Conservation (phyloP, 495 filamentous ascomycete genomes). For the Mytilinidion resinicola region DNA sequence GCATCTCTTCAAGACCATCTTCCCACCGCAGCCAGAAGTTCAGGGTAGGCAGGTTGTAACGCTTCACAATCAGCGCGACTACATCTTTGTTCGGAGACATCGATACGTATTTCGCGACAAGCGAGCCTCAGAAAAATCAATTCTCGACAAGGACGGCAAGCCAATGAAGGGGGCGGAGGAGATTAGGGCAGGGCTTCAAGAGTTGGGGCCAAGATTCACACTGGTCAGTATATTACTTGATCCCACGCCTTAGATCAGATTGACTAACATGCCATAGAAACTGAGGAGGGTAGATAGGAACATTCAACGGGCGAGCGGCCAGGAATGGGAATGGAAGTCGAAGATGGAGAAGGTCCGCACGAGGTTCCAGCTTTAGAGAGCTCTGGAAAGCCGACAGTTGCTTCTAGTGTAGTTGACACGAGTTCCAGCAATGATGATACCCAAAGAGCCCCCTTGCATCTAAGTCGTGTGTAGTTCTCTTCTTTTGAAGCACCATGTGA, state of each 20-base stretch:
- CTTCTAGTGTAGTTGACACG: no score
- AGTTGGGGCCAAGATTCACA: constrained; percentile 78
- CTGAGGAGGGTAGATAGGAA: constrained; percentile 86
- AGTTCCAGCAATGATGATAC: no score
- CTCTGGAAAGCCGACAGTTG: no score
- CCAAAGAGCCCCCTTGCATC: no score
- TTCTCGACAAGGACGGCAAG: constrained; percentile 81
- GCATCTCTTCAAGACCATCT: constrained; percentile 73
- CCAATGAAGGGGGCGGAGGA: constrained; percentile 73
- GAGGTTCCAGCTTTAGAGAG: constrained; percentile 57
- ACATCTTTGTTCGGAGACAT: constrained; percentile 86
- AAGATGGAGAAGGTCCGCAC: constrained; percentile 90
- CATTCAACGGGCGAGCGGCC: constrained; percentile 70
- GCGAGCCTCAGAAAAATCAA: constrained; percentile 73
- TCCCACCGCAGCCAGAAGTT: constrained; percentile 76
- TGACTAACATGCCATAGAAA: neutral
- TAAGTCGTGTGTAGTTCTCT: no score
- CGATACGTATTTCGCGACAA: constrained; percentile 91
- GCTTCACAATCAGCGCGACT: constrained; percentile 92
- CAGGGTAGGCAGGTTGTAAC: constrained; percentile 83
- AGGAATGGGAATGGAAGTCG: constrained; percentile 93
- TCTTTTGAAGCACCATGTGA: no score
- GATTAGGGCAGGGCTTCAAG: constrained; percentile 77
- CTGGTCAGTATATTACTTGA: constrained; percentile 31
- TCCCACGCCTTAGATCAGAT: no score